These are phyloP conservation scores for Pestalotiopsis sp. DNA, from an alignment of 2,329 filamentous ascomycete genomes.

Conservation along the genomic window DNA sequence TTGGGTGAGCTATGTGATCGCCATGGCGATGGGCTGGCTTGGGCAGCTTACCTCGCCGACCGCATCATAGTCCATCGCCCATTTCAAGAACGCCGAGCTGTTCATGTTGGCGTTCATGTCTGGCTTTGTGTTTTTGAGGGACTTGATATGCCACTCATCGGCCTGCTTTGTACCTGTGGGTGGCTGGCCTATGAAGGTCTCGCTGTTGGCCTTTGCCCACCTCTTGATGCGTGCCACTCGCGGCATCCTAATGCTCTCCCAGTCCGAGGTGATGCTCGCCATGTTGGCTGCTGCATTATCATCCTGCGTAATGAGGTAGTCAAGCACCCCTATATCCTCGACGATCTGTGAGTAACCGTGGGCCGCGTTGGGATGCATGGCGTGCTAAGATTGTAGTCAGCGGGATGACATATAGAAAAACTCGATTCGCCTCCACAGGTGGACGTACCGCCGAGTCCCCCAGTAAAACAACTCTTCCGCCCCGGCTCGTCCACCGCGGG, in stretches of 20 bases:
- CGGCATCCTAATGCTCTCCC: conserved; percentile 12
- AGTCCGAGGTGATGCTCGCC: conserved; percentile 3
- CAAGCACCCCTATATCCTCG: conserved; percentile 15
- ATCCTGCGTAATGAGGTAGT: conserved; percentile 11
- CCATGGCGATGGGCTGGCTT: background rate
- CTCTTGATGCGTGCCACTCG: conserved; percentile 13
- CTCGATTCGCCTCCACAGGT: background rate
- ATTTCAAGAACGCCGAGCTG: conserved; percentile 14
- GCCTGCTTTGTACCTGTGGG: background rate
- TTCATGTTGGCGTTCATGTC: conserved; percentile 12
- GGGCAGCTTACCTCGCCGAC: conserved; percentile 11
- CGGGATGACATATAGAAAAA: background rate
- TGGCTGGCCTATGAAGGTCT: background rate
- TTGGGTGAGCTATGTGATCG: background rate
- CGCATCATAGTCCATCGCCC: conserved; percentile 13
- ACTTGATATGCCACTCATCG: conserved; percentile 10
- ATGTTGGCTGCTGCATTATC: background rate
- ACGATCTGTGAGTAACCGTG: conserved; percentile 16
- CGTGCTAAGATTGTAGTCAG: conserved; percentile 10
- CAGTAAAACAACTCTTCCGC: conserved; percentile 2
- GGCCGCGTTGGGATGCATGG: conserved; percentile 15
- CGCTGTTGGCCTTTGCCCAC: conserved; percentile 4
- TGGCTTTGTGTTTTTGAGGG: conserved; percentile 7
- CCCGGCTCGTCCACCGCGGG: conserved; percentile 11
- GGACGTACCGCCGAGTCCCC: conserved; percentile 11